These are phyloP conservation scores for Amesomyces nigricolor DNA, from an alignment of 2,329 filamentous ascomycete species.

Conservation along the genomic window DNA sequence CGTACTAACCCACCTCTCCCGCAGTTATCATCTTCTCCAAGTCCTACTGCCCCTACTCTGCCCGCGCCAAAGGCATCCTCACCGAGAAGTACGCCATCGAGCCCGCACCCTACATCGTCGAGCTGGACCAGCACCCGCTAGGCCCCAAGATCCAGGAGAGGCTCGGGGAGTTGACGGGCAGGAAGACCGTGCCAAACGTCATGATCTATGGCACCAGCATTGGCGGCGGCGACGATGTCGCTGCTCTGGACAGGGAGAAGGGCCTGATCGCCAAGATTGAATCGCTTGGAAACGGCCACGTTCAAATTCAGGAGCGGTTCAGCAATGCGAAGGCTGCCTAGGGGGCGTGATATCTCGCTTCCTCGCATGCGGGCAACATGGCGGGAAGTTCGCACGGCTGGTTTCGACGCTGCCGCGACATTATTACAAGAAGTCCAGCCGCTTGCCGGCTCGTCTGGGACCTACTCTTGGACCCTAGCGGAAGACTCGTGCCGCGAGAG, in stretches of 20 bases:
- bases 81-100: constrained; percentile 78
- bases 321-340: constrained; percentile 16
- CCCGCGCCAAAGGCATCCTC: constrained; percentile 77
- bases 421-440: too few relatives aligned
- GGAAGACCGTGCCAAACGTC: constrained; percentile 86
- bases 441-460: too few relatives aligned
- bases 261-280: constrained; percentile 67
- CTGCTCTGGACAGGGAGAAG: constrained; percentile 60
- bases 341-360: neutral
- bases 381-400: too few relatives aligned
- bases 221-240: constrained; percentile 83
- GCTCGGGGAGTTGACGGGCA: constrained; percentile 67
- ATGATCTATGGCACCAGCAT: constrained; percentile 83
- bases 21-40: constrained; percentile 95
- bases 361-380: neutral
- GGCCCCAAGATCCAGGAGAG: constrained; percentile 67
- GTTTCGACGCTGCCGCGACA: too few relatives aligned
- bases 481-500: too few relatives aligned
- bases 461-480: too few relatives aligned
- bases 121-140: constrained; percentile 77
- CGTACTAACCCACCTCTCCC: neutral
- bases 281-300: constrained; percentile 64
- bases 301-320: constrained; percentile 46
- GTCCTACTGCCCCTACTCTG: constrained; percentile 82
- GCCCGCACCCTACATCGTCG: constrained; percentile 79